Evolutionary conservation across 1,284 basidiomycete genomes (phyloP), one percentile per base, ranked within the genome.

Genomic region (Anthracocystis walkeri): DNA sequence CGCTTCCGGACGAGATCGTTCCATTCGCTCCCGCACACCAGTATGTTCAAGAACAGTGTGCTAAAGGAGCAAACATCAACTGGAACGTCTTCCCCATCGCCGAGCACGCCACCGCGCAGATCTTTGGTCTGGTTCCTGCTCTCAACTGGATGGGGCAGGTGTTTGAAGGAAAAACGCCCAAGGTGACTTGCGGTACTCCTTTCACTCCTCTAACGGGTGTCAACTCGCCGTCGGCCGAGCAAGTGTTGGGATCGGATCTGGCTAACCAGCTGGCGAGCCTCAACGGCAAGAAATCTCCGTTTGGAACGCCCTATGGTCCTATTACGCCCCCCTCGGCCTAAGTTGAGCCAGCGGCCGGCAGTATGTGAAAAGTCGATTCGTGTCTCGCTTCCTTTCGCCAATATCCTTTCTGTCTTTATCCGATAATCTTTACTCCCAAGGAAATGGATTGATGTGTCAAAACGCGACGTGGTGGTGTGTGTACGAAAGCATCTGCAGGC

Each of bases 1-100:
- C 79, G 7, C 18, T 60, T 2, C 29, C 40, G 23, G 83, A 84
- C 65, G 82, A 83, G 56, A 75, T 84, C 11, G 78, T 84, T n/a
- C 75, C 79, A 0, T 81, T 58, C 61, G 42, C 42, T 8, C 70
- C 75, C 16, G 72, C 58, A 6, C 62, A 61, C 10, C n/a, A 64
- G 27, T 82, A 79, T 53, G 80, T 82, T 31, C 50, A 71, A 21
- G 49, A 70, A 27, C 82, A 83, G 60, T 84, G 83, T 54, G 40
- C 69, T 4, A 61, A 72, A 23, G 82, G 82, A 8, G 82, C 82
- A 29, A 64, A 78, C 49, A 72, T 83, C 45, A 58, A 73, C 14
- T 82, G 76, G 44, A 57, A 71, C 27, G 38, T 61, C 11, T 75
- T 68, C 50, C 65, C 74, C 7, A 41, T 75, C 20, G 60, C 62